Percentiles rank a stretch among this genome's conserved stretches.
These are phyloP conservation scores for Plasmodium yoelii DNA, from an alignment of 169 alveolate genomes.

Conservation along the genomic window DNA sequence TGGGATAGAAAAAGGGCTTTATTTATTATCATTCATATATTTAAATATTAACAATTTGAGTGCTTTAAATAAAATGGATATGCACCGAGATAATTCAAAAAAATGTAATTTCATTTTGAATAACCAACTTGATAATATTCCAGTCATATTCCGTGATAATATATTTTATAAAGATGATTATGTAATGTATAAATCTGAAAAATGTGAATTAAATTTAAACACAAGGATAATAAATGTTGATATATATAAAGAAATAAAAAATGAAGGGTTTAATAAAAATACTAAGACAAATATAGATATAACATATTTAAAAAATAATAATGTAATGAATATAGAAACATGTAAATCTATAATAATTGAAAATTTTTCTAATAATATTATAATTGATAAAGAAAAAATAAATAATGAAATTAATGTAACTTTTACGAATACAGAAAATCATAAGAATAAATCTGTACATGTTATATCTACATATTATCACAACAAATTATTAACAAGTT, in stretches of 20 bases:
- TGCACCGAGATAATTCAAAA: not conserved
- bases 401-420: not conserved
- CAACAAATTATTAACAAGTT: not conserved
- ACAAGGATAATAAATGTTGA: not conserved
- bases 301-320: not conserved
- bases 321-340: not conserved
- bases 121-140: slow-evolving; percentile 2
- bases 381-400: slow-evolving; percentile 21
- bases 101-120: not conserved
- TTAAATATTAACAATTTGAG: not conserved
- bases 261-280: slow-evolving; percentile 14
- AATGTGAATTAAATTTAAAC: not conserved
- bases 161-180: slow-evolving; percentile 4
- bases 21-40: slow-evolving; percentile 13
- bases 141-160: slow-evolving; percentile 24
- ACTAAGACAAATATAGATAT: not conserved
- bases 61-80: not conserved
- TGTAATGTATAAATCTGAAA: not conserved
- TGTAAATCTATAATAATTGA: slow-evolving; percentile 21
- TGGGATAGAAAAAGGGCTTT: slow-evolving; percentile 12
- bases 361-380: slow-evolving; percentile 16
- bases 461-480: slow-evolving; percentile 8
- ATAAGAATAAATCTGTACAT: slow-evolving; percentile 19
- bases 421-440: slow-evolving; percentile 26
- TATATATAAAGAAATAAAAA: slow-evolving; percentile 9